phyloP scores from a whole-genome alignment of 2,329 filamentous ascomycete species.

The Exserohilum rostratum region DNA sequence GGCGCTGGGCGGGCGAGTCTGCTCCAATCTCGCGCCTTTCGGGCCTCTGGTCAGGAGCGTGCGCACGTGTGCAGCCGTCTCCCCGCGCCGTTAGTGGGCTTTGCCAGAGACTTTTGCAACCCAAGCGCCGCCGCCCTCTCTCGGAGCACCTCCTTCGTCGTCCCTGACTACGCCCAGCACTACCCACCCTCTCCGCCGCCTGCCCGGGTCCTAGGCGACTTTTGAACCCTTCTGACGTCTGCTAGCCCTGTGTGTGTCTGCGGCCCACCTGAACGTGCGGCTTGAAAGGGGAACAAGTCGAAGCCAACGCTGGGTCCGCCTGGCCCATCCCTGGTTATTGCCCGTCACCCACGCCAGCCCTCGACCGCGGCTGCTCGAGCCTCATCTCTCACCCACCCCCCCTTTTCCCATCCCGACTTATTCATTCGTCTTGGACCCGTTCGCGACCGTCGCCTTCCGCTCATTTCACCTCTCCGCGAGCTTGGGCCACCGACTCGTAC shows the following conservation, averaged over 20 bases:
- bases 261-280: constrained; percentile 28
- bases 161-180: constrained; percentile 1
- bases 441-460: constrained; percentile 17
- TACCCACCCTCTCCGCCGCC: constrained; percentile 4
- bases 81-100: constrained; percentile 18
- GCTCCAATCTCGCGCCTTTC: background rate
- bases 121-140: constrained; percentile 7
- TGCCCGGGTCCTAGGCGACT: constrained; percentile 6
- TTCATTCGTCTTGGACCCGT: constrained; percentile 3
- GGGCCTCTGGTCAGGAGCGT: background rate
- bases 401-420: constrained; percentile 19
- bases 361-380: constrained; percentile 27
- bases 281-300: constrained; percentile 32
- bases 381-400: constrained; percentile 11
- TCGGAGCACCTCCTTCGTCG: constrained; percentile 2
- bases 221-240: constrained; percentile 13
- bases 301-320: constrained; percentile 10
- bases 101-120: constrained; percentile 8
- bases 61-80: constrained; percentile 17
- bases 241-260: constrained; percentile 15
- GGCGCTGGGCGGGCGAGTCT: background rate
- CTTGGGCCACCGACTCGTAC: constrained; percentile 20
- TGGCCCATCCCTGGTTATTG: constrained; percentile 23
- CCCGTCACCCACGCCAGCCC: constrained; percentile 25
- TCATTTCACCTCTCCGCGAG: constrained; percentile 25